Evolutionary conservation across 2,329 filamentous ascomycete genomes (phyloP).

Genomic region (Elsinoe batatas): DNA sequence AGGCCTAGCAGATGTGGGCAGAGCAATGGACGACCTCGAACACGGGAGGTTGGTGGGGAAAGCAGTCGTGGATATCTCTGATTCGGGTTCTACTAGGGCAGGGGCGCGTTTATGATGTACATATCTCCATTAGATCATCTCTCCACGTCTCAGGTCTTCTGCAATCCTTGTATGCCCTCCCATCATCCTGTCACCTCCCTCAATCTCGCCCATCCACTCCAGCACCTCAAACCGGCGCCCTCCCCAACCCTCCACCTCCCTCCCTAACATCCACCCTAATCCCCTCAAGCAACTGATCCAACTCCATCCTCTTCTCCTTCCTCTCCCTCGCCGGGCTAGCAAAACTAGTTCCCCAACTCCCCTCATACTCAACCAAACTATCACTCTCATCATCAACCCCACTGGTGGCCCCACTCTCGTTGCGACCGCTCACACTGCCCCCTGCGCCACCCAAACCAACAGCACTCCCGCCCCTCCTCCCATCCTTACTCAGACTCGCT

Average conservation of each 20-base stretch:
- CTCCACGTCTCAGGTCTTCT: not conserved
- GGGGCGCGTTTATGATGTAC: not conserved
- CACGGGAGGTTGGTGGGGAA: slow-evolving; percentile 46
- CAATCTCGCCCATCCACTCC: no score
- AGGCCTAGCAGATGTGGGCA: slow-evolving; percentile 41
- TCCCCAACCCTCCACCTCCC: slow-evolving; percentile 3
- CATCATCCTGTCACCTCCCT: no score
- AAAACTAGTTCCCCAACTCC: slow-evolving; percentile 12
- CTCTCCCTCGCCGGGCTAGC: slow-evolving; percentile 3
- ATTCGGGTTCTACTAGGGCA: slow-evolving; percentile 9
- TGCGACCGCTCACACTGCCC: slow-evolving; percentile 27
- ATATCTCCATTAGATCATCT: not conserved
- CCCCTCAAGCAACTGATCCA: slow-evolving; percentile 12
- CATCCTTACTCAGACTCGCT: not conserved
- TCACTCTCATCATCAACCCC: slow-evolving; percentile 48
- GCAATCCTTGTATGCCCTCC: not conserved
- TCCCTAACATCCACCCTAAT: slow-evolving; percentile 8
- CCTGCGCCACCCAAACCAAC: no score
- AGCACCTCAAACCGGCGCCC: not conserved
- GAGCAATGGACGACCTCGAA: slow-evolving; percentile 43
- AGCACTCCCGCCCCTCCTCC: no score
- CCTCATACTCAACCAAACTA: slow-evolving; percentile 46
- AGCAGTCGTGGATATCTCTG: slow-evolving; percentile 40
- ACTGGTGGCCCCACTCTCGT: slow-evolving; percentile 28
- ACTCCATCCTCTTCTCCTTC: slow-evolving; percentile 1